These are phyloP conservation scores for Globisporangium barbulae DNA, from an alignment of 352 stramenopile genomes.

Conservation along the genomic window DNA sequence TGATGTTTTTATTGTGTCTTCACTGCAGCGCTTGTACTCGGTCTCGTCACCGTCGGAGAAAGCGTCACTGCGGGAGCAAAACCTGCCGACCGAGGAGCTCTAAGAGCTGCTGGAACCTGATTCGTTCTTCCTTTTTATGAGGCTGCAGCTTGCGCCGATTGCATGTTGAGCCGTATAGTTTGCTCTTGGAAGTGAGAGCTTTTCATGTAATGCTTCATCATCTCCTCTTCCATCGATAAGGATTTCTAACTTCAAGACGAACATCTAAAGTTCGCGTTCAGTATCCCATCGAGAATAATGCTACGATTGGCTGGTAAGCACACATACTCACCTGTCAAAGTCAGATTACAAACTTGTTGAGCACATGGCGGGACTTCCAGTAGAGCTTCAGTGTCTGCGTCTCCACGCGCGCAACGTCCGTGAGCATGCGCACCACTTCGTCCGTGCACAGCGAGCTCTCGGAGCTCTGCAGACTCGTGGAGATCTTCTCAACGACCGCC, in stretches of 20 bases:
- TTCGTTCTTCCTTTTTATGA: not conserved
- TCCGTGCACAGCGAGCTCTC: conserved; percentile 35
- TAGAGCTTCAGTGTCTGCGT: conserved; percentile 49
- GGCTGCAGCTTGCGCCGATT: not conserved
- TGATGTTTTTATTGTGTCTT: not conserved
- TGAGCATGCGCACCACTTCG: conserved; percentile 43
- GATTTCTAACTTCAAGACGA: not conserved
- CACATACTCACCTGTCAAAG: not conserved
- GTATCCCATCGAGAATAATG: not conserved
- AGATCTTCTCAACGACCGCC: conserved; percentile 34
- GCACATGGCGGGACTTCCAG: conserved; percentile 40
- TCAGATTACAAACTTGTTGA: conserved; percentile 46
- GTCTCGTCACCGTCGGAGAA: conserved; percentile 71
- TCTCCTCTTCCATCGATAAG: not conserved
- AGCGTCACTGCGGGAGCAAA: conserved; percentile 52
- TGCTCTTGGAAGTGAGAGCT: not conserved
- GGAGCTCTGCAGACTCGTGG: conserved; percentile 25
- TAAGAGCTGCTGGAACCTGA: conserved; percentile 8
- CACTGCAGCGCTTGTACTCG: conserved; percentile 56
- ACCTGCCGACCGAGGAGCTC: conserved; percentile 61
- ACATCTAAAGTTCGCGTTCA: not conserved
- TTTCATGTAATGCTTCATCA: not conserved
- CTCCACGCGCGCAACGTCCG: conserved; percentile 36
- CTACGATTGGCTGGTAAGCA: not conserved
- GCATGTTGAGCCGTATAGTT: not conserved